Conservation (phyloP, 179 eudicot species). For the Camellia oleifera region DNA sequence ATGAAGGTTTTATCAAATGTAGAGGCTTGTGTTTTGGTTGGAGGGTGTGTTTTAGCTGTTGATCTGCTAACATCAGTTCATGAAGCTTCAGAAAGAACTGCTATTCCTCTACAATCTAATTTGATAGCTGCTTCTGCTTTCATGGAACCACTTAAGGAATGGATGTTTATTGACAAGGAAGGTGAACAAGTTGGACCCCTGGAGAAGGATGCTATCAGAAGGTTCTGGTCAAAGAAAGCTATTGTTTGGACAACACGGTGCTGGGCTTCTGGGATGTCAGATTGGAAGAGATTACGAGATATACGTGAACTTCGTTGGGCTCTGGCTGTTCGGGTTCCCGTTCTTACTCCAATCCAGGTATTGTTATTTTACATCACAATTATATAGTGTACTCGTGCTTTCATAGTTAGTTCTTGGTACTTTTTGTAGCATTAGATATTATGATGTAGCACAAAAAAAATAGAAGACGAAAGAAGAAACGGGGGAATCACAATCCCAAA, state of each 20-base stretch:
- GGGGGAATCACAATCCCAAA: no score
- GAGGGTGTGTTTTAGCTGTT: slow-evolving; percentile 97
- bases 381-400: neutral
- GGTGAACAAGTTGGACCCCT: slow-evolving; percentile 90
- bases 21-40: slow-evolving; percentile 96
- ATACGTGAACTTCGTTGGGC: slow-evolving; percentile 99
- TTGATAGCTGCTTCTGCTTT: slow-evolving; percentile 98
- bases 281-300: slow-evolving; percentile 91
- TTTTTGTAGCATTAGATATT: neutral
- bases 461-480: no score
- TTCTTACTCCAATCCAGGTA: slow-evolving; percentile 91
- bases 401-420: neutral
- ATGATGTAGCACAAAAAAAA: no score
- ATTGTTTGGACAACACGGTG: slow-evolving; percentile 97
- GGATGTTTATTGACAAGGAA: slow-evolving; percentile 82
- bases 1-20: slow-evolving; percentile 89
- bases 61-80: slow-evolving; percentile 86
- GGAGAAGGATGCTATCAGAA: slow-evolving; percentile 97
- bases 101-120: slow-evolving; percentile 95
- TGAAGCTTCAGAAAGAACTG: slow-evolving; percentile 98
- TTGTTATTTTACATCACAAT: neutral
- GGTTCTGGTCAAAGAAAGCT: slow-evolving; percentile 80
- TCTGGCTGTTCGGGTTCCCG: slow-evolving; percentile 85
- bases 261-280: slow-evolving; percentile 92
- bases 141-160: slow-evolving; percentile 96